Conservation (phyloP, 23 red algal species). For the Gracilaria domingensis region DNA sequence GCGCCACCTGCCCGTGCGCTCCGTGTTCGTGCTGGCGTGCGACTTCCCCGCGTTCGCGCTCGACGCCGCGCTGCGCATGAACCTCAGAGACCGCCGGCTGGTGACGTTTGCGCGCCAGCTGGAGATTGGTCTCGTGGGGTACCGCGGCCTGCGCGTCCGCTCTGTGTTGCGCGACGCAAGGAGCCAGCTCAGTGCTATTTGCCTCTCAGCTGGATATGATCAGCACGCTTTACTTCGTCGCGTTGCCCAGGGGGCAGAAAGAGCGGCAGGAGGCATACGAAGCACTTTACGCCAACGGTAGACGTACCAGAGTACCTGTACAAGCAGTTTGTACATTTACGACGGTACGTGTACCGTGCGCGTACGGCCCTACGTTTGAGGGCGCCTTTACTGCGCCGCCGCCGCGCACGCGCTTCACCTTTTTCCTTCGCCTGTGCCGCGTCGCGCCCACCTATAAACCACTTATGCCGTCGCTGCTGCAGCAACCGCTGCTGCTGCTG, state of each 20-base stretch:
- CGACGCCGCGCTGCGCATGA: neutral
- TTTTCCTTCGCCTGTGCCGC: neutral
- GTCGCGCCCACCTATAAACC: too few relatives aligned
- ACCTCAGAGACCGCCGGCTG: neutral
- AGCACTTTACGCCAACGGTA: too few relatives aligned
- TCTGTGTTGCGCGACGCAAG: constrained; percentile 29
- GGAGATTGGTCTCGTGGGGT: constrained; percentile 16
- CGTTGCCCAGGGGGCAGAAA: too few relatives aligned
- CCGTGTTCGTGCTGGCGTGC: neutral
- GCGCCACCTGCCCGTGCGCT: neutral
- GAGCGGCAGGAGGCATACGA: too few relatives aligned
- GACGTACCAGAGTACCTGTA: too few relatives aligned
- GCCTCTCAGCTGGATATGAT: too few relatives aligned
- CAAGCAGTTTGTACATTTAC: too few relatives aligned
- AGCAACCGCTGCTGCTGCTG: neutral
- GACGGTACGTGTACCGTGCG: too few relatives aligned
- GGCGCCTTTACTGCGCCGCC: neutral
- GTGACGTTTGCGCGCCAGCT: constrained; percentile 19
- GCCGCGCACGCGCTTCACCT: neutral
- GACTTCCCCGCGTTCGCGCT: neutral
- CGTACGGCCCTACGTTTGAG: neutral
- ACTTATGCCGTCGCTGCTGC: neutral
- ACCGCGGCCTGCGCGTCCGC: constrained; percentile 25
- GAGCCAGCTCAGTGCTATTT: too few relatives aligned
- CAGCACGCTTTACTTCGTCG: too few relatives aligned